Evolutionary conservation across 257 asterid genomes (phyloP).

Genomic region (Solanum dulcamara): DNA sequence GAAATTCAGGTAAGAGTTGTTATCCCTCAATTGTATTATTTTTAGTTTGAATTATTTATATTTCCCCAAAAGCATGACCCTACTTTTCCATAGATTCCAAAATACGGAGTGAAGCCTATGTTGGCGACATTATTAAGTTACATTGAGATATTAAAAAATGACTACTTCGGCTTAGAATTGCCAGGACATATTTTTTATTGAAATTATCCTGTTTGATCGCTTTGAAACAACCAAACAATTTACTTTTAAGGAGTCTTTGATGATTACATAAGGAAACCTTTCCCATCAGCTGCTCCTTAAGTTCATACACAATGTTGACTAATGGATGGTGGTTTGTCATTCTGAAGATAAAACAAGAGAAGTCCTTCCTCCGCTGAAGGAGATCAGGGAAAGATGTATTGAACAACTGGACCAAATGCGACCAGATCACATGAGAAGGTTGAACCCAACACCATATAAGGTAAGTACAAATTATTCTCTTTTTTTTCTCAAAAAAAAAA

Average conservation of each 20-base stretch:
- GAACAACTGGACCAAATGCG: conserved; percentile 78
- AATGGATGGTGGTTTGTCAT: not conserved
- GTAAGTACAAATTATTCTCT: conserved; percentile 14
- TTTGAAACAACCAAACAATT: not conserved
- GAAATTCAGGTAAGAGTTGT: not conserved
- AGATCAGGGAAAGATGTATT: conserved; percentile 64
- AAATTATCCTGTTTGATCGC: not conserved
- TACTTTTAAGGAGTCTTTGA: not conserved
- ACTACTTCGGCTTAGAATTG: not conserved
- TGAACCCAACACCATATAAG: conserved; percentile 99
- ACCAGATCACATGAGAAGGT: conserved; percentile 93
- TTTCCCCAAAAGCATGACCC: not conserved
- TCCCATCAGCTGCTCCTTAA: not conserved
- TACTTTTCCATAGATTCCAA: not conserved
- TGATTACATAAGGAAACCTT: not conserved
- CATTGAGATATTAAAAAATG: not conserved
- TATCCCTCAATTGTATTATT: not conserved
- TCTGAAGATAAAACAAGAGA: conserved; percentile 55
- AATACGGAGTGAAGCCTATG: not conserved
- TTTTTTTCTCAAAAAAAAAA: not conserved
- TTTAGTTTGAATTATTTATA: not conserved
- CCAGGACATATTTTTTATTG: not conserved
- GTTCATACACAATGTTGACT: not conserved
- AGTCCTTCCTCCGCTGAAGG: conserved; percentile 43
- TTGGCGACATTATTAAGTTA: not conserved